Percentiles rank a stretch among this genome's conserved stretches.
Evolutionary conservation across 202 grass and related monocot genomes (phyloP).

Genomic region (Eragrostis tef): DNA sequence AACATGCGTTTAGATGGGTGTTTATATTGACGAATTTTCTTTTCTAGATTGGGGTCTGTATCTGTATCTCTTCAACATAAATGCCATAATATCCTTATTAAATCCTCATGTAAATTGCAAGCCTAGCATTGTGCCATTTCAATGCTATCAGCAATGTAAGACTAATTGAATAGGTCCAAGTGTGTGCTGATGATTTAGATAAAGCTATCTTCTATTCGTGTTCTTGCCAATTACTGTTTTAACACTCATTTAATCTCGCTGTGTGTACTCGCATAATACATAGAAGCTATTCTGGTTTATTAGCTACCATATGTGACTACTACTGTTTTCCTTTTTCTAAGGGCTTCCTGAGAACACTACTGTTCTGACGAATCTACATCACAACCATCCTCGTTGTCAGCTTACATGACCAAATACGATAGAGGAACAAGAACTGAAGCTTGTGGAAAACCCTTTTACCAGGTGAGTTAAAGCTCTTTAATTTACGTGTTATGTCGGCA

Average conservation of each 20-base stretch:
- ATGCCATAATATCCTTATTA: too few relatives aligned
- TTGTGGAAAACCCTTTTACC: neutral
- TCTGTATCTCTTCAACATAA: too few relatives aligned
- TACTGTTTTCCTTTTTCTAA: neutral
- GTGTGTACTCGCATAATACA: neutral
- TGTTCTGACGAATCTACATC: slow-evolving; percentile 19
- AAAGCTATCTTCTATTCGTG: neutral
- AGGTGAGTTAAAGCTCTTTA: slow-evolving; percentile 13
- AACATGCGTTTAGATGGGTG: neutral
- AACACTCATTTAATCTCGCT: neutral
- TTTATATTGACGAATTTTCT: neutral
- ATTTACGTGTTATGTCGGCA: slow-evolving; percentile 18
- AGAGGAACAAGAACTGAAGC: neutral
- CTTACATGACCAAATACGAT: neutral
- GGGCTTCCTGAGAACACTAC: neutral
- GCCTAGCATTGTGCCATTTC: too few relatives aligned
- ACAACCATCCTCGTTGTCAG: slow-evolving; percentile 13
- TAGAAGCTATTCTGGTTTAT: neutral
- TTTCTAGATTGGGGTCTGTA: too few relatives aligned
- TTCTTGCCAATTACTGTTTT: neutral
- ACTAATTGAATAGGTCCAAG: neutral
- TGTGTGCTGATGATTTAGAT: neutral
- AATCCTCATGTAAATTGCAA: too few relatives aligned
- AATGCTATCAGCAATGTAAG: too few relatives aligned
- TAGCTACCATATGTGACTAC: neutral